Base-by-base conservation (phyloP, 495 filamentous ascomycete species). In the Polyplosphaeria fusca region DNA sequence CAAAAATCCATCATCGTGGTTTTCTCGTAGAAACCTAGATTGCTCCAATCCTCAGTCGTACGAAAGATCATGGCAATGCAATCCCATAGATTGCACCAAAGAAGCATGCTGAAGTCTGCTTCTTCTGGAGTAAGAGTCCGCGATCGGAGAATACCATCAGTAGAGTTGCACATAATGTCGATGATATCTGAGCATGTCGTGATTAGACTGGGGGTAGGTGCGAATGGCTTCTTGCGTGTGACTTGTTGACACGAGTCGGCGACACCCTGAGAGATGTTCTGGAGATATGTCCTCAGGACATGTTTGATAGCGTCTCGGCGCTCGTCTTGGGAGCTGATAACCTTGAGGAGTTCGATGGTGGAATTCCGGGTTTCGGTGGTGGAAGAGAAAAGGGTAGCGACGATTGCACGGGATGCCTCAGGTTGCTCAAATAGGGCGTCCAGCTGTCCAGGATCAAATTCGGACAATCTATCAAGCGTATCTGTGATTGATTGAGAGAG, bases 41-140 rank as follows among this genome's bases (percentile, higher is more conserved):
- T 70, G 58, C 78, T 83, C 92, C 93, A 98, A 3, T 68, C 69
- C 61, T 95, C 88, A 19, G 89, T 92, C 64, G 82, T 83, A 42
- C 80, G 74, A 66, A 96, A 96, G n/a, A 94, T 88, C 13, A 86
- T 82, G 2, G 82, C 82, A 43, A 96, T 70, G 25, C 79, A 79
- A 38, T 80, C 78, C 93, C 93, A 98, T 58, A 88, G 77, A 44
- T 78, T 77, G 55, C 82, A 79, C 94, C 94, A 98, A 70, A 94
- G 89, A 16, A 72, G 77, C 62, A 84, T 77, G 23, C 93, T 71
- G 5, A 81, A 77, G 37, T 81, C 76, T 20, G 78, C 74, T 61
- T 91, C 86, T 40, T 74, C 74, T 20, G 79, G 77, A 26, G 82
- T 72, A 11, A 81, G 67, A 35, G 77, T 76, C 32, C 78, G 80